Evolutionary conservation across 192 early-diverging fungal species (phyloP).

Genomic region (Allomyces macrogynus): DNA sequence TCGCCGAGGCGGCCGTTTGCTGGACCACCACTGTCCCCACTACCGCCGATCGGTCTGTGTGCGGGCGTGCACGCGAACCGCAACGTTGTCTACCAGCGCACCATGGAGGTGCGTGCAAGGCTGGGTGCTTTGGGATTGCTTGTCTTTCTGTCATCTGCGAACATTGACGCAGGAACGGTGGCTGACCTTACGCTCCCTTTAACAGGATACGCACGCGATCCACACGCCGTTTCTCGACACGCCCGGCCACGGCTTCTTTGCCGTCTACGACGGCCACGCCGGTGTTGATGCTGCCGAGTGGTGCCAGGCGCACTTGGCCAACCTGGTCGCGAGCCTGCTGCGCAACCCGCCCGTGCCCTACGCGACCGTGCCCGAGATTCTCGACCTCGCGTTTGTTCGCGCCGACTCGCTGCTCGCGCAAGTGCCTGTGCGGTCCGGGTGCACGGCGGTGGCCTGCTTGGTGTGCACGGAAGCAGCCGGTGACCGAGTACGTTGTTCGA

Average conservation of each 20-base stretch:
- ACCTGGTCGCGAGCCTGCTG: neutral
- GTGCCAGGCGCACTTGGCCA: constrained; percentile 71
- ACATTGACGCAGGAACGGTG: too few species aligned
- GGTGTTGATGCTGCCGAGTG: constrained; percentile 85
- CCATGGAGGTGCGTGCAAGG: constrained; percentile 61
- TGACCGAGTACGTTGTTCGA: constrained; percentile 22
- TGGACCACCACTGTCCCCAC: too few species aligned
- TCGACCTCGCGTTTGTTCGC: neutral
- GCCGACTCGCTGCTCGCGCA: neutral
- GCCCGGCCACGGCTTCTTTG: constrained; percentile 70
- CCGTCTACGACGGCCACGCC: constrained; percentile 94
- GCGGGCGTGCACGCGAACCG: constrained; percentile 44
- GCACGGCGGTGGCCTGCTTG: neutral
- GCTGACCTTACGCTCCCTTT: too few species aligned
- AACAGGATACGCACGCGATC: constrained; percentile 53
- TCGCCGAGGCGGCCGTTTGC: too few species aligned
- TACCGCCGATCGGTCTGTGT: too few species aligned
- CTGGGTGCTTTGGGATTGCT: too few species aligned
- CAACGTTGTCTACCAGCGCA: constrained; percentile 73
- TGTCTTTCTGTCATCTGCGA: too few species aligned
- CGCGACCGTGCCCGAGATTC: neutral
- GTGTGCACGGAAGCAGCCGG: neutral
- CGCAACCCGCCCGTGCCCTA: neutral
- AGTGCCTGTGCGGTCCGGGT: neutral
- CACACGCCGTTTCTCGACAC: constrained; percentile 64